Percentiles rank a stretch among this genome's conserved stretches.
Conservation (phyloP, 345 rosid species). For the Gossypium australe region DNA sequence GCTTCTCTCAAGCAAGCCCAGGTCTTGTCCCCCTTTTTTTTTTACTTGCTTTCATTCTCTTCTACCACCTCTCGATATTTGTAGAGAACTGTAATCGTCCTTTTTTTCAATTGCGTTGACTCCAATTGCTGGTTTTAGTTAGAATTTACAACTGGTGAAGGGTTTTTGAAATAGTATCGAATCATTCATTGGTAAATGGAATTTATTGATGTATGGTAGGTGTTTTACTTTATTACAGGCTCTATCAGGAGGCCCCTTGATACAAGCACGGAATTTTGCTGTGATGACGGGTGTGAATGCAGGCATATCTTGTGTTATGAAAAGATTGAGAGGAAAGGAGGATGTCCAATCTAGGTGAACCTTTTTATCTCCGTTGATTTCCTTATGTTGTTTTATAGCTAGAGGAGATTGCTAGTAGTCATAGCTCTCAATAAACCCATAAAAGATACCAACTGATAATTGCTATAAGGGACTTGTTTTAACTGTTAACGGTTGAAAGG, state of each 20-base stretch:
- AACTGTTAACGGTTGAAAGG: not conserved
- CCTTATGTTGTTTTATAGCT: not conserved
- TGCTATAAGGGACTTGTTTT: not conserved
- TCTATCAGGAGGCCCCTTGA: conserved; percentile 76
- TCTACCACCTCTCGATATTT: not conserved
- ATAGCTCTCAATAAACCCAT: not conserved
- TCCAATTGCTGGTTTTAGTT: not conserved
- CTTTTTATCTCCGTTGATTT: not conserved
- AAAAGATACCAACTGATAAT: not conserved
- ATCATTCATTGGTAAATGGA: not conserved
- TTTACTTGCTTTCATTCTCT: not conserved
- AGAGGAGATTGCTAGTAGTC: not conserved
- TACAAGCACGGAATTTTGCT: conserved; percentile 96
- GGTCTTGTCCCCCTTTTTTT: conserved; percentile 26
- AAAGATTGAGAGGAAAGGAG: conserved; percentile 87
- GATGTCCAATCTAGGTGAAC: conserved; percentile 84
- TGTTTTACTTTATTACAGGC: conserved; percentile 39
- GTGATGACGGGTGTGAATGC: conserved; percentile 92
- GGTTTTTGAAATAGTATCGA: not conserved
- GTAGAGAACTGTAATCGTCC: not conserved
- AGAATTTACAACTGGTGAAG: not conserved
- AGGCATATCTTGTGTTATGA: conserved; percentile 78
- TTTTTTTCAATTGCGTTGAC: not conserved
- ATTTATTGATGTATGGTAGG: not conserved
- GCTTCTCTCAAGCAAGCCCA: conserved; percentile 85